These are phyloP conservation scores for Dipodascus geniculatus DNA, from an alignment of 805 yeast species.

Conservation along the genomic window DNA sequence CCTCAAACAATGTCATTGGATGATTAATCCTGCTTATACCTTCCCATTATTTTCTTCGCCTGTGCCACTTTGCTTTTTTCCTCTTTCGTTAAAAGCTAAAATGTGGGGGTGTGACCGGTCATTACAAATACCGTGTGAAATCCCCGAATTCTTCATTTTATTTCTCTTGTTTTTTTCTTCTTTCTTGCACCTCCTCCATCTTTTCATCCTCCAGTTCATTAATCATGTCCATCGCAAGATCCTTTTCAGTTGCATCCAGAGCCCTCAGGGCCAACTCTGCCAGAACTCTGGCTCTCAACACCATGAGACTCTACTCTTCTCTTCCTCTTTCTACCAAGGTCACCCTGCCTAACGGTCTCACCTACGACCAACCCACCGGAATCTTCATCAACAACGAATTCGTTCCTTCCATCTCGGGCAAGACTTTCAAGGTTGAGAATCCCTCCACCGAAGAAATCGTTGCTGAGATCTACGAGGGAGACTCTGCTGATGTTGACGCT, in stretches of 20 bases:
- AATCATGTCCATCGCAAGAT: neutral
- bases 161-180: neutral
- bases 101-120: neutral
- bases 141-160: too few relatives aligned
- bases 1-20: too few relatives aligned
- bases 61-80: neutral
- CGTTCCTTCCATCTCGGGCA: slow-evolving; percentile 41
- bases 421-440: slow-evolving; percentile 46
- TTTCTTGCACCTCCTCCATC: neutral
- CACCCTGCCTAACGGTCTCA: slow-evolving; percentile 52
- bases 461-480: slow-evolving; percentile 57
- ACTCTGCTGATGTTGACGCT: slow-evolving; percentile 59
- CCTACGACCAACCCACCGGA: slow-evolving; percentile 75
- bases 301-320: neutral
- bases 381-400: slow-evolving; percentile 82
- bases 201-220: neutral
- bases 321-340: slow-evolving; percentile 14
- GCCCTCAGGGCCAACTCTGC: neutral
- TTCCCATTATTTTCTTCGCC: neutral
- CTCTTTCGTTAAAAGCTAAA: neutral
- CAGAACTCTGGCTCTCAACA: neutral
- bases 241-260: neutral
- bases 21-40: too few relatives aligned
- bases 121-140: neutral
- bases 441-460: slow-evolving; percentile 64